Conservation (phyloP, 202 grass and related monocot species). For the Eragrostis tef region DNA sequence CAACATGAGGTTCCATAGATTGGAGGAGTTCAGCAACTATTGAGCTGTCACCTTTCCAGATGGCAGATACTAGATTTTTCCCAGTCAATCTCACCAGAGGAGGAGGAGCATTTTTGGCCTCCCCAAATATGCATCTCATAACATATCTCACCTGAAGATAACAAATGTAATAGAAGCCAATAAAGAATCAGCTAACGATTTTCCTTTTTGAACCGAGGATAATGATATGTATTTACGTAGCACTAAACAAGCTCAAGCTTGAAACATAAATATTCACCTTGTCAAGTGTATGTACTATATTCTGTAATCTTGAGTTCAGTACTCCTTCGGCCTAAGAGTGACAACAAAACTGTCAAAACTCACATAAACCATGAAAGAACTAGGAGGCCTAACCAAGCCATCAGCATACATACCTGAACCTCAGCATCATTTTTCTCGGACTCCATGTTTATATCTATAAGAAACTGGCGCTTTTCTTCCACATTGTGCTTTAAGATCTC, state of each 20-base stretch:
- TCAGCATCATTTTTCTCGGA: slow-evolving; percentile 87
- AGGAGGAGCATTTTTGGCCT: slow-evolving; percentile 87
- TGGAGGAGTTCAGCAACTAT: slow-evolving; percentile 76
- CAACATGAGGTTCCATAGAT: slow-evolving; percentile 87
- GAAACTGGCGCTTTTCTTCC: slow-evolving; percentile 92
- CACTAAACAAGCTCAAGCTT: slow-evolving; percentile 39
- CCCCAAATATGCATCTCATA: slow-evolving; percentile 78
- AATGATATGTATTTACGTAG: slow-evolving; percentile 3
- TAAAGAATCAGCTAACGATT: background rate
- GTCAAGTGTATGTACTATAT: slow-evolving; percentile 91
- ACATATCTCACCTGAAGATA: slow-evolving; percentile 85
- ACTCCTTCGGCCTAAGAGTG: slow-evolving; percentile 82
- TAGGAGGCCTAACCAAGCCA: slow-evolving; percentile 26
- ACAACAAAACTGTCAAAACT: slow-evolving; percentile 30
- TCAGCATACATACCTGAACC: slow-evolving; percentile 68
- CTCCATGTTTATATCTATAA: slow-evolving; percentile 90
- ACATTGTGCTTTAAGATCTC: slow-evolving; percentile 87
- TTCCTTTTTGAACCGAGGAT: background rate
- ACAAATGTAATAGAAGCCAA: slow-evolving; percentile 34
- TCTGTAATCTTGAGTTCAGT: slow-evolving; percentile 93
- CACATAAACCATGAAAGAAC: slow-evolving; percentile 35
- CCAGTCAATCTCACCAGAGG: slow-evolving; percentile 80
- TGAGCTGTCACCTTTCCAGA: slow-evolving; percentile 94
- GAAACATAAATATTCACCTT: slow-evolving; percentile 61
- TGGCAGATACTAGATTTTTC: slow-evolving; percentile 65